Conservation (phyloP, 2,329 filamentous ascomycete genomes). For the Monosporascus sp. region DNA sequence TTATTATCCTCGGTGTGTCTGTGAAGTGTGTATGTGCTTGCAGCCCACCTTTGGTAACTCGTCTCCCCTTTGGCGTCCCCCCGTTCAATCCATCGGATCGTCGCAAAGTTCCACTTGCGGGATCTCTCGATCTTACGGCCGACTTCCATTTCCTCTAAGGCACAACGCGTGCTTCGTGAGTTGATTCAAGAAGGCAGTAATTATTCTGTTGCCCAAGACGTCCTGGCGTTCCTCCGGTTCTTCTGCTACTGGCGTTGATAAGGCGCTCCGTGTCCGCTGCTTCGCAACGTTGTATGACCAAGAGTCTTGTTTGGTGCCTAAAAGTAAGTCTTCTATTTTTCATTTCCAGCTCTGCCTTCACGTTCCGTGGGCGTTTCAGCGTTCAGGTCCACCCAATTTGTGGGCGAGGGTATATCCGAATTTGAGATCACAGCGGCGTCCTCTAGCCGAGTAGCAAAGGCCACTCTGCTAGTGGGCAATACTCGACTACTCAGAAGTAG, state of each 20-base stretch:
- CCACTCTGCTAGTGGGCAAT: background rate
- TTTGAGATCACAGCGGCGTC: background rate
- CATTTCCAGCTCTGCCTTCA: background rate
- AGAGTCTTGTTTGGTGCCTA: conserved; percentile 41
- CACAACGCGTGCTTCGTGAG: background rate
- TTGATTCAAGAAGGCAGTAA: background rate
- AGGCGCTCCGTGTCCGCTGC: conserved; percentile 22
- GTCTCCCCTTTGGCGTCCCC: conserved; percentile 18
- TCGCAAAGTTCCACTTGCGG: conserved; percentile 17
- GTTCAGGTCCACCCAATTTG: conserved; percentile 9
- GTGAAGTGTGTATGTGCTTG: conserved; percentile 20
- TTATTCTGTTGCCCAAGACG: background rate
- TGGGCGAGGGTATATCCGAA: background rate
- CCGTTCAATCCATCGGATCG: conserved; percentile 15
- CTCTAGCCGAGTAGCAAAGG: background rate
- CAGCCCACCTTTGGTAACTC: conserved; percentile 24
- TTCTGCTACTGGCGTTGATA: conserved; percentile 18
- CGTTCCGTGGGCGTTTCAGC: conserved; percentile 9
- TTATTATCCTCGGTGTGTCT: conserved; percentile 18
- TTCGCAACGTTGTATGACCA: conserved; percentile 18
- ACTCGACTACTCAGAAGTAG: background rate
- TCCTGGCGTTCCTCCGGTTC: conserved; percentile 6
- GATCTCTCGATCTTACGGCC: conserved; percentile 9
- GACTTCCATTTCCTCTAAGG: background rate
- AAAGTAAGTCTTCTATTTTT: conserved; percentile 41